Base-by-base conservation (phyloP, 2,329 filamentous ascomycete species). In the Cytospora chrysosperma region DNA sequence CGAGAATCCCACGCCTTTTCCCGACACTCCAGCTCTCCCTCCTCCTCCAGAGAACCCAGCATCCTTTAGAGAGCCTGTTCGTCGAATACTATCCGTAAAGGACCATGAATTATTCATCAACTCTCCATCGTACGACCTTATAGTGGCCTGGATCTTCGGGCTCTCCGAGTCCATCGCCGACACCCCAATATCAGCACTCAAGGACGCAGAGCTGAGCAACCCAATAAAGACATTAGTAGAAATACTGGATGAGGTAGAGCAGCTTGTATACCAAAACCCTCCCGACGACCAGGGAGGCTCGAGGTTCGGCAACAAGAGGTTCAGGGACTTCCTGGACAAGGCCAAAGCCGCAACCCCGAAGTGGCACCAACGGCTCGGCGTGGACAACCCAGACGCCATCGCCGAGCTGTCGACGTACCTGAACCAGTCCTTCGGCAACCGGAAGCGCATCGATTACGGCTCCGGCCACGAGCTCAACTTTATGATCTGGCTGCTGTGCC, bases 401-500 rank as follows among this genome's bases (percentile, higher is more conserved):
- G 77, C 82, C 3, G 95, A 99, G 74, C 80, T 90, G 6, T 88
- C 89, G 0, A 86, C 88, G 32, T 99, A 99, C 76, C 82, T 99
- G 37, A 78, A 85, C 67, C 85, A 96, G 72, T 89, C 91, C 0
- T 93, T 98, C 68, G 95, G 95, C 53, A 97, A 96, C 73, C 85
- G 88, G 52, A 85, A 85, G 58, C 86, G 94, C 49, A 95, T 99
- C 71, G 95, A 99, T 78, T 99, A 99, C 75, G 95, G 95, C 57
- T 97, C 93, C 0, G 95, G 95, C 2, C 95, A 99, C 75, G 95
- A 99, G 78, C 85, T 99, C 67, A 98, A 99, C 80, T 98, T 99
- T 77, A 83, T 94, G 75, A 89, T 97, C 73, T 99, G 94, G 93
- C 84, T 98, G 40, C 85, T 99, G n/a, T 97, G 92, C 72, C 87